A percentile compares a stretch with the other conserved stretches of the same genome.
These are phyloP conservation scores for Fusarium sp. DNA, from an alignment of 2,329 filamentous ascomycete species.

Conservation along the genomic window DNA sequence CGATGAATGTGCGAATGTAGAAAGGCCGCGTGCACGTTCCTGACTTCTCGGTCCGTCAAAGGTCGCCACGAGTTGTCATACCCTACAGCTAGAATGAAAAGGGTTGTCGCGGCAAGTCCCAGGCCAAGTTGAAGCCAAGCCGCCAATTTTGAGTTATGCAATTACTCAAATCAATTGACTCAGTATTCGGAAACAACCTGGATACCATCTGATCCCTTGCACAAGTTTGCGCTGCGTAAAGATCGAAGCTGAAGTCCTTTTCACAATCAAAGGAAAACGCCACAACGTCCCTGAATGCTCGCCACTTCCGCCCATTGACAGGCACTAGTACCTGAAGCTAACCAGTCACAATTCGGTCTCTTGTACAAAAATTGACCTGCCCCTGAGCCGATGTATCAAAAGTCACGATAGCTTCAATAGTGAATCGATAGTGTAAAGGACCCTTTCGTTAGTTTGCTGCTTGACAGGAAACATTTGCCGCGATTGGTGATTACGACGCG, in stretches of 20 bases:
- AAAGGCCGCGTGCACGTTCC: too few relatives aligned
- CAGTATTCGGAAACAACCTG: rapidly evolving
- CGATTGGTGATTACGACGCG: background rate
- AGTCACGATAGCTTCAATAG: slow-evolving; percentile 24
- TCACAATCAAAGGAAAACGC: background rate
- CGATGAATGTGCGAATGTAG: too few relatives aligned
- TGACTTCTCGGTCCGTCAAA: too few relatives aligned
- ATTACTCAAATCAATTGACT: background rate
- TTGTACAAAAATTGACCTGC: background rate
- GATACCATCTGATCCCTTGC: rapidly evolving
- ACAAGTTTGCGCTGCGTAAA: background rate
- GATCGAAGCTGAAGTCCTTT: rapidly evolving
- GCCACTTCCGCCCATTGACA: background rate
- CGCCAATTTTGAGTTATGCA: too few relatives aligned
- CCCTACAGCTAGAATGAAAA: too few relatives aligned
- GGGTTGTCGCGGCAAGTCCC: rapidly evolving
- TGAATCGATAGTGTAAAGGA: slow-evolving; percentile 22
- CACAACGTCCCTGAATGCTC: background rate
- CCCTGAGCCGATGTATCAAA: slow-evolving; percentile 14
- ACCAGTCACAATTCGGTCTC: background rate
- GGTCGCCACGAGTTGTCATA: too few relatives aligned
- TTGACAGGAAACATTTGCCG: background rate
- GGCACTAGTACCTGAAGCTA: slow-evolving; percentile 2
- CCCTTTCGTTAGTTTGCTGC: background rate
- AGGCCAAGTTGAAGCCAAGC: too few relatives aligned